phyloP scores from a whole-genome alignment of 768 basidiomycete genomes.

The Mycena albidolilacea region DNA sequence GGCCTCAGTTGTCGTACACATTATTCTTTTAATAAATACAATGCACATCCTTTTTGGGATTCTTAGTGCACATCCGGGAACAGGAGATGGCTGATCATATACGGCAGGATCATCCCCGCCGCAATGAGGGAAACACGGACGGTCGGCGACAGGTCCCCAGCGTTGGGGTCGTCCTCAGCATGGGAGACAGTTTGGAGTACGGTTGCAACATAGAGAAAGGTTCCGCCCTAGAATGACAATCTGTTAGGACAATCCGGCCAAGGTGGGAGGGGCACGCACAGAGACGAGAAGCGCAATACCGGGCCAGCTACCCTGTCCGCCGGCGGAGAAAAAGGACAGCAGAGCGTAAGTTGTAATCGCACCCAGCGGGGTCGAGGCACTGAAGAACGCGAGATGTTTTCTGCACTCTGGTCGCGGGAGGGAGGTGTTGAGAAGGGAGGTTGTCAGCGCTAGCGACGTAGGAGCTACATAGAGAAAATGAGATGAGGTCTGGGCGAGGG shows the following conservation, averaged over 20 bases:
- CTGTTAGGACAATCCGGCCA: neutral
- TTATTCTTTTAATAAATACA: neutral
- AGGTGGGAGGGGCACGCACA: conserved; percentile 61
- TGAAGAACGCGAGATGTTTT: conserved; percentile 84
- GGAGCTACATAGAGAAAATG: conserved; percentile 69
- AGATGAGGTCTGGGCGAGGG: neutral
- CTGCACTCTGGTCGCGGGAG: conserved; percentile 79
- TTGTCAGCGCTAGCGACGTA: conserved; percentile 90
- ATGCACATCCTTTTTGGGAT: neutral
- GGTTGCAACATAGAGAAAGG: conserved; percentile 95
- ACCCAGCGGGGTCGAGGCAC: conserved; percentile 86
- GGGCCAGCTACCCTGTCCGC: conserved; percentile 67
- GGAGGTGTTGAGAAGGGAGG: conserved; percentile 85
- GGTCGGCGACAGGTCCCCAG: conserved; percentile 61
- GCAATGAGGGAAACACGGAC: conserved; percentile 69
- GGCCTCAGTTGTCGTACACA: neutral
- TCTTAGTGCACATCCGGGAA: conserved; percentile 34
- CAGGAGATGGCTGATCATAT: conserved; percentile 69
- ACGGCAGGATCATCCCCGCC: conserved; percentile 81
- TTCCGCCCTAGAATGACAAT: conserved; percentile 76
- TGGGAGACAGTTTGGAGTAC: conserved; percentile 85
- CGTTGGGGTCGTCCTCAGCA: conserved; percentile 43
- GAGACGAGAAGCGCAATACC: conserved; percentile 89
- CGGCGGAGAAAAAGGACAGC: conserved; percentile 68
- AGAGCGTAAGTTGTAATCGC: conserved; percentile 83